These are phyloP conservation scores for Verticillium isaacii DNA, from an alignment of 2,329 filamentous ascomycete genomes.

Conservation along the genomic window DNA sequence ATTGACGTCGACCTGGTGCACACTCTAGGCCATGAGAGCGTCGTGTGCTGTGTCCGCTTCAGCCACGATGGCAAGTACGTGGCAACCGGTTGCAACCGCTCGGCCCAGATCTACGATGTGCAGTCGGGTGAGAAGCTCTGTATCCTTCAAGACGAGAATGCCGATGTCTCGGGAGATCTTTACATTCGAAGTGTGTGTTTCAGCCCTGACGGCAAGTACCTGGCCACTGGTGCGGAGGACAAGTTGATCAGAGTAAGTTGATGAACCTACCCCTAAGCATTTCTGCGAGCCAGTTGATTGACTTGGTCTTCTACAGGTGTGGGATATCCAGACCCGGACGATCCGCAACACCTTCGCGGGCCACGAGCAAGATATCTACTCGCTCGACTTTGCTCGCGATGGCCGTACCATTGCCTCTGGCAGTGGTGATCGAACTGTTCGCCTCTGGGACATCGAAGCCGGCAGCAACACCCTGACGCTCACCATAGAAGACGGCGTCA, in stretches of 20 bases:
- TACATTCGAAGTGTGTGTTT: slow-evolving; percentile 99
- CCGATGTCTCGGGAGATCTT: slow-evolving; percentile 83
- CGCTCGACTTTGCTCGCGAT: slow-evolving; percentile 88
- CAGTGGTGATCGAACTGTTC: slow-evolving; percentile 88
- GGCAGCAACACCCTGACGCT: slow-evolving; percentile 79
- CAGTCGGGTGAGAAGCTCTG: slow-evolving; percentile 81
- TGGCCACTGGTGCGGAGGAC: slow-evolving; percentile 95
- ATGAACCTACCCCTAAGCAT: neutral
- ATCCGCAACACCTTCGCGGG: slow-evolving; percentile 94
- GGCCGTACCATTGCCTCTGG: slow-evolving; percentile 93
- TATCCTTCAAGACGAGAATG: slow-evolving; percentile 81
- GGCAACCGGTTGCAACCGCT: slow-evolving; percentile 93
- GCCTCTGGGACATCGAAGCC: slow-evolving; percentile 91
- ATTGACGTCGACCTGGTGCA: slow-evolving; percentile 93
- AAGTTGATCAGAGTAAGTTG: slow-evolving; percentile 84
- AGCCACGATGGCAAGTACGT: slow-evolving; percentile 94
- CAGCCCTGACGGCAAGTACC: slow-evolving; percentile 88
- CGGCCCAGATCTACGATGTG: slow-evolving; percentile 99
- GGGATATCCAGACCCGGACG: slow-evolving; percentile 80
- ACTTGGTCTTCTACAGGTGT: slow-evolving; percentile 58
- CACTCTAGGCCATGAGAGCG: slow-evolving; percentile 88
- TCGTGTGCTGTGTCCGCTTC: slow-evolving; percentile 97
- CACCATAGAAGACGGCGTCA: slow-evolving; percentile 93
- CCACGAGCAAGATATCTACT: slow-evolving; percentile 98
- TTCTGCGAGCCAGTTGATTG: neutral